A percentile compares a stretch with the other conserved stretches of the same genome.
Conservation (phyloP, 2,329 filamentous ascomycete genomes). For the Didymosphaeria variabile region DNA sequence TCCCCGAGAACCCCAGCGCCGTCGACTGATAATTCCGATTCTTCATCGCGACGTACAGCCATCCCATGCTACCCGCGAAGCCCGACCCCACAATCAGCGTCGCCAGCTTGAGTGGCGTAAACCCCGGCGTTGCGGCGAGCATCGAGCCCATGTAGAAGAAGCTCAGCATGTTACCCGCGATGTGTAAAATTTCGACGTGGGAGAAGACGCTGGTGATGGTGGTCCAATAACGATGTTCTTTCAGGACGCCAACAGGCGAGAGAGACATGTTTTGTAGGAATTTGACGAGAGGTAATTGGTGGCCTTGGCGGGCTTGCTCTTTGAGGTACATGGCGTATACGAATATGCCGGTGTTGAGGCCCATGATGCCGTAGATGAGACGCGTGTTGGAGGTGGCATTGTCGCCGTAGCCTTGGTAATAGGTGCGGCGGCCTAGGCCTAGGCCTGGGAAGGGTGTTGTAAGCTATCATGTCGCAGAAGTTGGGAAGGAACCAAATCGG, state of each 20-base stretch:
- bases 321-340: constrained; percentile 47
- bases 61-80: constrained; percentile 32
- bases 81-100: constrained; percentile 44
- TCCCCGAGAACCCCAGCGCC: constrained; percentile 52
- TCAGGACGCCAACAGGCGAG: constrained; percentile 34
- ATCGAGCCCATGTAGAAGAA: constrained; percentile 50
- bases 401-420: constrained; percentile 16
- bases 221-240: constrained; percentile 48
- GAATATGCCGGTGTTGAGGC: constrained; percentile 53
- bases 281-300: constrained; percentile 18
- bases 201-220: constrained; percentile 52
- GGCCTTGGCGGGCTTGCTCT: constrained; percentile 32
- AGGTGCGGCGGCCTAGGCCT: constrained; percentile 19
- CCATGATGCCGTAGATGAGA: constrained; percentile 50
- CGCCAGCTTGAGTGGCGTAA: constrained; percentile 37
- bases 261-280: constrained; percentile 47
- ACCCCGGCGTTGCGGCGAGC: constrained; percentile 40
- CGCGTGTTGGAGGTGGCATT: constrained; percentile 20
- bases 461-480: not conserved
- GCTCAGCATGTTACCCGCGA: constrained; percentile 54
- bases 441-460: constrained; percentile 14
- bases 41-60: constrained; percentile 18
- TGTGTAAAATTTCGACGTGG: constrained; percentile 48
- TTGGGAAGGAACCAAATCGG: not conserved
- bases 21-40: not conserved